These are phyloP conservation scores for Cryphonectria carpinicola DNA, from an alignment of 2,329 filamentous ascomycete genomes.

Conservation along the genomic window DNA sequence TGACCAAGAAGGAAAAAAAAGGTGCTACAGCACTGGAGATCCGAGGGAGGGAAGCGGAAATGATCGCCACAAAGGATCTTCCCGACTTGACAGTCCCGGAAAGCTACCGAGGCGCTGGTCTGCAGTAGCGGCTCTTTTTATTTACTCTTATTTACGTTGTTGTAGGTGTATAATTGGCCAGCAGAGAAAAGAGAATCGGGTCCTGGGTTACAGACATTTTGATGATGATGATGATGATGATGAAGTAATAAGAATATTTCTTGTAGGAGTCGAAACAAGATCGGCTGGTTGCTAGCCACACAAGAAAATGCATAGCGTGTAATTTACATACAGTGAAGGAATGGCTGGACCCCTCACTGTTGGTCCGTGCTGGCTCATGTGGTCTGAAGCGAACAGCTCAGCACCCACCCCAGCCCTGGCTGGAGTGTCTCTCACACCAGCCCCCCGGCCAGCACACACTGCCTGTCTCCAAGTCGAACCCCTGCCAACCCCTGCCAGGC, in stretches of 20 bases:
- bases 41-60: neutral
- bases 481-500: neutral
- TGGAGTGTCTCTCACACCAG: conserved; percentile 9
- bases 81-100: conserved; percentile 3
- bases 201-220: neutral
- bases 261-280: neutral
- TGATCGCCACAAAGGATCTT: neutral
- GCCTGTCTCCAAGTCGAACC: neutral
- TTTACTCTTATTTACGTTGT: neutral
- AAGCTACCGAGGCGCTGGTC: neutral
- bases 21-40: neutral
- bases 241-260: neutral
- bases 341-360: neutral
- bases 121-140: conserved; percentile 5
- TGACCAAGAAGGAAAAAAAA: neutral
- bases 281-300: neutral
- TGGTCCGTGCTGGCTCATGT: conserved; percentile 3
- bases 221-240: neutral
- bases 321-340: neutral
- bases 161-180: neutral
- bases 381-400: neutral
- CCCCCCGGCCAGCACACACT: conserved; percentile 1
- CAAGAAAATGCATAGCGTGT: neutral
- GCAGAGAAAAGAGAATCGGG: neutral
- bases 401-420: neutral